A percentile compares a stretch with the other conserved stretches of the same genome.
Evolutionary conservation across 2,329 filamentous ascomycete species (phyloP).

Genomic region (Sarocladiaceae sp.): DNA sequence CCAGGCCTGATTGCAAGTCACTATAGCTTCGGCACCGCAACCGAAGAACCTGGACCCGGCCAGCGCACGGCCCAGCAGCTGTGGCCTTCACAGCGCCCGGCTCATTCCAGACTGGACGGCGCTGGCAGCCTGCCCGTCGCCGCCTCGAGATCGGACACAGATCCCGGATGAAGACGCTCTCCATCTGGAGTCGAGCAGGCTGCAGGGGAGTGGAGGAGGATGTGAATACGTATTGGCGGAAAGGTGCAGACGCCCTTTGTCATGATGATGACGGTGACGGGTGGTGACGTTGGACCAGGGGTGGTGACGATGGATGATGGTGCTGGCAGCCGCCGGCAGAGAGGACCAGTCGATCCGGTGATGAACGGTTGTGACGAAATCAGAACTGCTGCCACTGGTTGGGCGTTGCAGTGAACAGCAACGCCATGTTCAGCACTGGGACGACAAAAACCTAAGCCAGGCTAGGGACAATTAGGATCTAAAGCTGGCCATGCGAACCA

Average conservation of each 20-base stretch:
- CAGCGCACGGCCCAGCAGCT: not conserved
- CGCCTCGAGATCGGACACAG: not conserved
- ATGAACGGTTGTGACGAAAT: constrained; percentile 3
- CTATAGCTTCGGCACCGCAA: not conserved
- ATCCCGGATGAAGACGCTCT: not conserved
- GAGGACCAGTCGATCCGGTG: not conserved
- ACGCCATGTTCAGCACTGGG: no score
- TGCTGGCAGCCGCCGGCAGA: not conserved
- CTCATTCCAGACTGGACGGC: not conserved
- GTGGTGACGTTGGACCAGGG: not conserved
- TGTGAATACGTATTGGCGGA: not conserved
- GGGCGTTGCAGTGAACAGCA: not conserved
- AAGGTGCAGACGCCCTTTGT: not conserved
- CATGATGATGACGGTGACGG: constrained; percentile 2
- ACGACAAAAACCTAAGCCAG: no score
- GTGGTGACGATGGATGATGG: not conserved
- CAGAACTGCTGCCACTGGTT: not conserved
- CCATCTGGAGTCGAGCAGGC: not conserved
- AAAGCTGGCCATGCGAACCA: no score
- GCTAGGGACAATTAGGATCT: no score
- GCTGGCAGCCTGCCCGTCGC: not conserved
- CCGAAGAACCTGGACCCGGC: not conserved
- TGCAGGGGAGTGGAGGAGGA: not conserved
- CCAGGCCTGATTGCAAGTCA: no score
- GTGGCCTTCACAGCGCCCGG: no score